These are phyloP conservation scores for Lasiosphaeriaceae sp. DNA, from an alignment of 495 filamentous ascomycete genomes.

Conservation along the genomic window DNA sequence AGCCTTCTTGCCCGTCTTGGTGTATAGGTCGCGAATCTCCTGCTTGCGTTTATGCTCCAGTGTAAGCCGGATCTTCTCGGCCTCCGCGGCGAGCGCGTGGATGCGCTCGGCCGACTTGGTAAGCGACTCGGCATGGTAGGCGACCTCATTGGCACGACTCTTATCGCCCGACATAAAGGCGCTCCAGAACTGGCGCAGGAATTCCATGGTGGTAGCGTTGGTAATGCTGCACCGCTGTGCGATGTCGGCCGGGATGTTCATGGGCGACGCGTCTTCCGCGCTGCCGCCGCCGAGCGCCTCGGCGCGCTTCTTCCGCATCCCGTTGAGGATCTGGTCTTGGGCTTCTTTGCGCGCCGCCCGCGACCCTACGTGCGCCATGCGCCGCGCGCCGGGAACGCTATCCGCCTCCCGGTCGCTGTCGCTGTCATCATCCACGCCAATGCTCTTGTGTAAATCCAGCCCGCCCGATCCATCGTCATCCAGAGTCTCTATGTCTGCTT, in stretches of 20 bases:
- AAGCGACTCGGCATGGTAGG: constrained; percentile 73
- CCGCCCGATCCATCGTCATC: constrained; percentile 44
- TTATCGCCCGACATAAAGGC: constrained; percentile 77
- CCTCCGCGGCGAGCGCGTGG: constrained; percentile 71
- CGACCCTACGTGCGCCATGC: constrained; percentile 51
- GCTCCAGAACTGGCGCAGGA: constrained; percentile 93
- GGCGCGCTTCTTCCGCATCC: constrained; percentile 47
- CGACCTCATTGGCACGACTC: constrained; percentile 68
- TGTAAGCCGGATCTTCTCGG: constrained; percentile 66
- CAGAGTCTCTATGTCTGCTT: constrained; percentile 53
- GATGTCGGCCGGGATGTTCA: constrained; percentile 59
- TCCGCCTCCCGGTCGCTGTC: constrained; percentile 63
- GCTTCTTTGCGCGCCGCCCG: constrained; percentile 51
- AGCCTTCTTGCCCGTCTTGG: constrained; percentile 65
- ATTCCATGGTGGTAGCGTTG: constrained; percentile 89
- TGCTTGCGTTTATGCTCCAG: constrained; percentile 61
- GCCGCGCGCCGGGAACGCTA: constrained; percentile 9
- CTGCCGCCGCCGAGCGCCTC: constrained; percentile 44
- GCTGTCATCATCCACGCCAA: constrained; percentile 63
- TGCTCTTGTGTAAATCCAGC: constrained; percentile 54
- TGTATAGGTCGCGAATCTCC: constrained; percentile 62
- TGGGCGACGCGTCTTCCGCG: constrained; percentile 42
- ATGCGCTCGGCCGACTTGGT: constrained; percentile 73
- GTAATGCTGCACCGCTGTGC: constrained; percentile 76
- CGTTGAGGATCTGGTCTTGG: constrained; percentile 53